A percentile compares a stretch with the other conserved stretches of the same genome.
Conservation (phyloP, 2,329 filamentous ascomycete species). For the Diaporthe ampelina region DNA sequence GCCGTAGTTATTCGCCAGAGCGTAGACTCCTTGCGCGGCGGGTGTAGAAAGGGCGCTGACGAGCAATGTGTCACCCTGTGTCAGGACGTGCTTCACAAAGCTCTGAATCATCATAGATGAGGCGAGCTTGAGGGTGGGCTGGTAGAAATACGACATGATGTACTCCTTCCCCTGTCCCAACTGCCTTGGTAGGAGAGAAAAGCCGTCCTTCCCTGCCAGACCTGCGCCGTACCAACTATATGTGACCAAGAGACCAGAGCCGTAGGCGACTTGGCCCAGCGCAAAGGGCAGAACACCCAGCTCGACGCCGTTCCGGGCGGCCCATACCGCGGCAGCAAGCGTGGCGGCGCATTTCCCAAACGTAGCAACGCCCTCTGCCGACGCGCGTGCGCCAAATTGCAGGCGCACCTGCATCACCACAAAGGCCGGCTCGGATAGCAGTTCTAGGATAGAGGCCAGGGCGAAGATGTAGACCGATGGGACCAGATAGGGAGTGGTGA, state of each 20-base stretch:
- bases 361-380: conserved; percentile 86
- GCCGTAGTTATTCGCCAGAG: conserved; percentile 94
- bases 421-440: conserved; percentile 90
- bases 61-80: conserved; percentile 93
- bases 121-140: conserved; percentile 78
- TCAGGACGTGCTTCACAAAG: conserved; percentile 91
- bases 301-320: conserved; percentile 63
- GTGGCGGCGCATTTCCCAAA: conserved; percentile 82
- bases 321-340: conserved; percentile 78
- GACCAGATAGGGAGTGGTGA: conserved; percentile 74
- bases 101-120: conserved; percentile 90
- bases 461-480: conserved; percentile 68
- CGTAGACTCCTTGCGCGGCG: conserved; percentile 89
- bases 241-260: conserved; percentile 74
- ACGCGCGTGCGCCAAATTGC: conserved; percentile 83
- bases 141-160: conserved; percentile 74
- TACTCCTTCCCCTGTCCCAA: conserved; percentile 55
- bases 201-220: conserved; percentile 70
- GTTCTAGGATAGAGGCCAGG: conserved; percentile 75
- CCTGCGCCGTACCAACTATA: conserved; percentile 75
- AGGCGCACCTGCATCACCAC: conserved; percentile 87
- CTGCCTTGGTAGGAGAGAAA: conserved; percentile 75
- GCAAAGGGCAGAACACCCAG: conserved; percentile 90
- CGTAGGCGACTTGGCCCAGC: conserved; percentile 85
- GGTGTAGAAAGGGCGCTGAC: conserved; percentile 83